Conservation (phyloP, 805 yeast genomes). For the Kuraishia ogatae region DNA sequence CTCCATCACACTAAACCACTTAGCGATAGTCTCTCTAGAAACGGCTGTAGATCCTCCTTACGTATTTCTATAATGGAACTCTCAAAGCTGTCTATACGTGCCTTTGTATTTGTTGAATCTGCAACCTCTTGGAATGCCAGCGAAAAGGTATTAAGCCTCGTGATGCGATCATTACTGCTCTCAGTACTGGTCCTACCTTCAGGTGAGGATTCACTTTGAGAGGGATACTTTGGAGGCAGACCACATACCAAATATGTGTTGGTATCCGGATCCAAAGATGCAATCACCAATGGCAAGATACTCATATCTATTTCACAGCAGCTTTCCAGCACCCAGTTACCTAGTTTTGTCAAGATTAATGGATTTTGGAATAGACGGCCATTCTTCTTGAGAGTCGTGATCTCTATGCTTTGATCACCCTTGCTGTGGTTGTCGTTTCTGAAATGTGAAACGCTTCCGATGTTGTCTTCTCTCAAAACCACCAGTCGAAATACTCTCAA, state of each 20-base stretch:
- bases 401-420: slow-evolving; percentile 18
- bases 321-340: slow-evolving; percentile 86
- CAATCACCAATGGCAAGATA: slow-evolving; percentile 76
- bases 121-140: slow-evolving; percentile 89
- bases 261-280: slow-evolving; percentile 63
- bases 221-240: slow-evolving; percentile 73
- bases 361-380: slow-evolving; percentile 77
- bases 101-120: slow-evolving; percentile 74
- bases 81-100: slow-evolving; percentile 90
- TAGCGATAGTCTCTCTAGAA: slow-evolving; percentile 72
- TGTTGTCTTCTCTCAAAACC: slow-evolving; percentile 53
- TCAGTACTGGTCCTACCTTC: slow-evolving; percentile 21
- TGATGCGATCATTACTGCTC: slow-evolving; percentile 27
- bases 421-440: slow-evolving; percentile 12
- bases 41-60: slow-evolving; percentile 81
- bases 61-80: slow-evolving; percentile 86
- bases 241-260: slow-evolving; percentile 86
- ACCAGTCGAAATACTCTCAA: slow-evolving; percentile 76
- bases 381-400: slow-evolving; percentile 44
- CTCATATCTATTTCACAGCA: slow-evolving; percentile 70
- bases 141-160: slow-evolving; percentile 73
- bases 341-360: slow-evolving; percentile 71
- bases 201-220: slow-evolving; percentile 11
- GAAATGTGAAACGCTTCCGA: slow-evolving; percentile 2
- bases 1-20: slow-evolving; percentile 43